A percentile compares a stretch with the other conserved stretches of the same genome.
Conservation (phyloP, 2,329 filamentous ascomycete genomes). For the Phialocephala sp. region DNA sequence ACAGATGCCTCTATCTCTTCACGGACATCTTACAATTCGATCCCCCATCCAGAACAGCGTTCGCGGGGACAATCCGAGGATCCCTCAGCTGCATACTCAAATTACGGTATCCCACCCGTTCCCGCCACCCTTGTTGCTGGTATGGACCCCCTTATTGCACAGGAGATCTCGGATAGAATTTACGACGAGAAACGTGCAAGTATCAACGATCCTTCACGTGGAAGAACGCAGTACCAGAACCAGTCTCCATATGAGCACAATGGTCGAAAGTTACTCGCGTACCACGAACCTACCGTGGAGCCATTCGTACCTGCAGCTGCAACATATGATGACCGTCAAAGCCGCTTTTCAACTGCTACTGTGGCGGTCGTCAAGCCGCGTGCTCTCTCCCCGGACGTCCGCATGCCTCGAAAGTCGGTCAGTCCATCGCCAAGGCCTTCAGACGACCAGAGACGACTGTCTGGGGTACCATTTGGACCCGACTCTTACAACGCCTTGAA, state of each 20-base stretch:
- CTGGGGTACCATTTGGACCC: slow-evolving; percentile 73
- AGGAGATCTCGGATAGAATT: slow-evolving; percentile 63
- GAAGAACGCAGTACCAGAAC: slow-evolving; percentile 42
- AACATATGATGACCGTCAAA: slow-evolving; percentile 34
- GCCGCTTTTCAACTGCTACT: slow-evolving; percentile 26
- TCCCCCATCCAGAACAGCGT: slow-evolving; percentile 32
- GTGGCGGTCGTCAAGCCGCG: slow-evolving; percentile 43
- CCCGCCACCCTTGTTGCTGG: slow-evolving; percentile 66
- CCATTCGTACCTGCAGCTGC: slow-evolving; percentile 35
- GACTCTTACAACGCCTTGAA: slow-evolving; percentile 79
- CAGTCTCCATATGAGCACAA: slow-evolving; percentile 36
- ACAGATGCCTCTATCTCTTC: slow-evolving; percentile 35
- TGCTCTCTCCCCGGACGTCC: slow-evolving; percentile 38
- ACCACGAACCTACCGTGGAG: slow-evolving; percentile 34
- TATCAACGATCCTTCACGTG: slow-evolving; percentile 48
- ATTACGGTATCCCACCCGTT: slow-evolving; percentile 53
- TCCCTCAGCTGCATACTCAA: slow-evolving; percentile 24
- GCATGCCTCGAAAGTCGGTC: slow-evolving; percentile 71
- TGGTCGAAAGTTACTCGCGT: slow-evolving; percentile 35
- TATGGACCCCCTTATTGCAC: slow-evolving; percentile 59
- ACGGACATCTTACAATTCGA: slow-evolving; percentile 35
- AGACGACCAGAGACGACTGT: slow-evolving; percentile 56
- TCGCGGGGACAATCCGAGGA: slow-evolving; percentile 35
- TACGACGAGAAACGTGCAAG: slow-evolving; percentile 60
- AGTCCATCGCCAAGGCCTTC: slow-evolving; percentile 67